A percentile compares a stretch with the other conserved stretches of the same genome.
Evolutionary conservation across 2,329 filamentous ascomycete genomes (phyloP).

Genomic region (Sodiomyces alkalinus): DNA sequence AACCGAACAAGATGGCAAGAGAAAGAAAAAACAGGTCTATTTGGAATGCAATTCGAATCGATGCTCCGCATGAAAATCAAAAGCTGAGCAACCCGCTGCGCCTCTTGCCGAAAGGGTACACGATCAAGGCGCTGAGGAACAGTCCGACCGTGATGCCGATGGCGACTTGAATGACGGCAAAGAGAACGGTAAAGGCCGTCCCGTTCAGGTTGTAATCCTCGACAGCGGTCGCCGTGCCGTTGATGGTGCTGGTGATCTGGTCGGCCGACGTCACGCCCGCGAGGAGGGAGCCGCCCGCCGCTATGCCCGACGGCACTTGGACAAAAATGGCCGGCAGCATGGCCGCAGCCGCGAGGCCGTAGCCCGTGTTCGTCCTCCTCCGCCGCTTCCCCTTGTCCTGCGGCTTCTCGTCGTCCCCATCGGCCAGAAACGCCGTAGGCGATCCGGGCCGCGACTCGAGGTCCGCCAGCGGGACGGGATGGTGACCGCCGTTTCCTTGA

Average conservation of each 20-base stretch:
- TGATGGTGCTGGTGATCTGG: slow-evolving; percentile 26
- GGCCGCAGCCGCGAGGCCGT: slow-evolving; percentile 68
- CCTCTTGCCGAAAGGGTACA: slow-evolving; percentile 42
- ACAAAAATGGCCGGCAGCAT: slow-evolving; percentile 80
- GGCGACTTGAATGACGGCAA: slow-evolving; percentile 44
- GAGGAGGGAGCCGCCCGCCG: slow-evolving; percentile 41
- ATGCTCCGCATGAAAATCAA: no score
- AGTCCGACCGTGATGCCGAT: slow-evolving; percentile 48
- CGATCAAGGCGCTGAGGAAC: slow-evolving; percentile 37
- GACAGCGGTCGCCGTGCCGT: slow-evolving; percentile 17
- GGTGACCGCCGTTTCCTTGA: slow-evolving; percentile 5
- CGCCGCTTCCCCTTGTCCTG: slow-evolving; percentile 9
- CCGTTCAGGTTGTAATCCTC: slow-evolving; percentile 19
- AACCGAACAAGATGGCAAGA: no score
- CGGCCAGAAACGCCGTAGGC: slow-evolving; percentile 1
- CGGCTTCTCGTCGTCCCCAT: slow-evolving; percentile 12
- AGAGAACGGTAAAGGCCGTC: slow-evolving; percentile 36
- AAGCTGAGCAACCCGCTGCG: slow-evolving; percentile 42
- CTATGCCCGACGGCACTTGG: slow-evolving; percentile 48
- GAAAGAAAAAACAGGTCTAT: no score
- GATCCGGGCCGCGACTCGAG: slow-evolving; percentile 5
- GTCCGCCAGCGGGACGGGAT: slow-evolving; percentile 2
- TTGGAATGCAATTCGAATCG: no score
- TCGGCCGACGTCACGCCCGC: slow-evolving; percentile 42
- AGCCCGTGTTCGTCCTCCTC: slow-evolving; percentile 43